A percentile compares a stretch with the other conserved stretches of the same genome.
Conservation (phyloP, 306 rosid genomes). For the Prunus mongolica region DNA sequence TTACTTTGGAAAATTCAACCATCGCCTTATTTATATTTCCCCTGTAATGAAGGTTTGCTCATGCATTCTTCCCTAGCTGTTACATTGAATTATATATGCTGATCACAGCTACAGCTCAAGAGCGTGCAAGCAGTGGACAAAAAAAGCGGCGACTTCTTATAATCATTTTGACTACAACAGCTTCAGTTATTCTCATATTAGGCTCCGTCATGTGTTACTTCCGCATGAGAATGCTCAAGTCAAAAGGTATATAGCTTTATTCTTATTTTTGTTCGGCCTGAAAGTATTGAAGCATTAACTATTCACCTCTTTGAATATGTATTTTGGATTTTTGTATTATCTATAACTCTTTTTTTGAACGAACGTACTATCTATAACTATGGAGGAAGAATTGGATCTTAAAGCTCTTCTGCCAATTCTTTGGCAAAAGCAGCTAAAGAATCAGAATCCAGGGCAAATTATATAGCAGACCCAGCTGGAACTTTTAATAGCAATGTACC, state of each 20-base stretch:
- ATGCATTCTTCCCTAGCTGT: not conserved
- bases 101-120: not conserved
- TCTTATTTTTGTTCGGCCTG: not conserved
- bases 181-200: not conserved
- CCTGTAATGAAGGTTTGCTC: no score
- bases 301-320: not conserved
- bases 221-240: not conserved
- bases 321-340: not conserved
- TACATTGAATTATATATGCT: not conserved
- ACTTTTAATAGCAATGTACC: slow-evolving; percentile 21
- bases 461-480: slow-evolving; percentile 8
- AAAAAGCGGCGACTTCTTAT: not conserved
- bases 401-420: not conserved
- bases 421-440: not conserved
- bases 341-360: no score
- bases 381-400: no score
- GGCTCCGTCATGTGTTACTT: not conserved
- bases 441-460: slow-evolving; percentile 1
- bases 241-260: slow-evolving; percentile 4
- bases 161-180: not conserved
- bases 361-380: no score
- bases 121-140: not conserved
- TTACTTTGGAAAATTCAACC: no score
- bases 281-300: not conserved
- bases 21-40: no score